Evolutionary conservation across 768 basidiomycete genomes (phyloP).

Genomic region (Pisolithus tinctorius): DNA sequence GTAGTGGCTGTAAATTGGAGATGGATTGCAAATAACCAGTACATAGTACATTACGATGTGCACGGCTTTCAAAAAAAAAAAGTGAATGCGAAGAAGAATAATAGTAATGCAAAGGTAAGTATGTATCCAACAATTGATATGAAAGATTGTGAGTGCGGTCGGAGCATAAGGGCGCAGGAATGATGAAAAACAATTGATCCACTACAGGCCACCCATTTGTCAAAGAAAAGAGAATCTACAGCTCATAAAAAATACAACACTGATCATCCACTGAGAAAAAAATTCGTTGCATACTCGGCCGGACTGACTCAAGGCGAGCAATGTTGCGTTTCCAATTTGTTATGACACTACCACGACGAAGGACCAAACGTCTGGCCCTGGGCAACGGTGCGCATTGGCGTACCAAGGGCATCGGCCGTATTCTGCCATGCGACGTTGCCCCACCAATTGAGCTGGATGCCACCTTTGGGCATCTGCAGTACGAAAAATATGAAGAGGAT

Average conservation of each 20-base stretch:
- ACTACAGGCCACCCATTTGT: slow-evolving; percentile 11
- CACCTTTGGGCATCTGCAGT: slow-evolving; percentile 50
- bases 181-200: slow-evolving; percentile 4
- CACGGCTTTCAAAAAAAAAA: not conserved
- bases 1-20: no score
- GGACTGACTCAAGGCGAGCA: not conserved
- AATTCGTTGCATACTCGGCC: not conserved
- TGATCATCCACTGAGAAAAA: not conserved
- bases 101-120: slow-evolving; percentile 19
- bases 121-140: not conserved
- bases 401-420: slow-evolving; percentile 61
- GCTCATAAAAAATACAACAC: slow-evolving; percentile 9
- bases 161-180: slow-evolving; percentile 18
- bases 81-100: slow-evolving; percentile 19
- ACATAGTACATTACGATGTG: slow-evolving; percentile 22
- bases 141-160: slow-evolving; percentile 19
- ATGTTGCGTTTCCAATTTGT: not conserved
- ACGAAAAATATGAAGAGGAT: slow-evolving; percentile 61
- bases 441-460: slow-evolving; percentile 63
- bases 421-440: slow-evolving; percentile 71
- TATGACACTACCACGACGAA: slow-evolving; percentile 42
- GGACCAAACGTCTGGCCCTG: slow-evolving; percentile 56
- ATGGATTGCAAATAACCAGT: not conserved
- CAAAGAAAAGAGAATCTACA: slow-evolving; percentile 2
- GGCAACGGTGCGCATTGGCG: slow-evolving; percentile 44